Base-by-base conservation (phyloP, 2,329 filamentous ascomycete species). In the Xylariaceae sp. region DNA sequence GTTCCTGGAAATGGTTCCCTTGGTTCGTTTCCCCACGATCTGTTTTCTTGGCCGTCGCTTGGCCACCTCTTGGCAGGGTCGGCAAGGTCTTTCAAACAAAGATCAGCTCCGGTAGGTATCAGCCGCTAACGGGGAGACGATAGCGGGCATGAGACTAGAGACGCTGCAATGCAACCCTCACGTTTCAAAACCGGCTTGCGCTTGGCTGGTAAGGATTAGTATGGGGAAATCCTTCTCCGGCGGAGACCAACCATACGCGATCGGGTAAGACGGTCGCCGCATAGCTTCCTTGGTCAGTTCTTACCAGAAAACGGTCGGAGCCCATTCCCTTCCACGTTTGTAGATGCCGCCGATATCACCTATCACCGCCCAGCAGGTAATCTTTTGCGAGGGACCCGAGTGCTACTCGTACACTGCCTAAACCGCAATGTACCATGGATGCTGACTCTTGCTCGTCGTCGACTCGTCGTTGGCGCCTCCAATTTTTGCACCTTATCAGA, bases 131-230 rank as follows among this genome's bases (percentile, higher is more conserved):
- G 37, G 37, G 23, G 23, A 30, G 23, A 41, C 37, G 9, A 9
- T 41, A 41, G 37, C 37, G 11, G 37, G 11, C 11, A 41, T 41
- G 8, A 41, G 4, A 13, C 37, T 41, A 41, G 37, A 41, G 8
- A 41, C 15, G 39, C 37, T 37, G 10, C 7, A n/a, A 64, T 64
- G 35, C 56, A 55, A 64, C 61, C 59, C 62, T 64, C 61, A 57
- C 56, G 11, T 64, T 61, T 60, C 30, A 30, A 30, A 30, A 5
- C 37, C 37, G 37, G 11, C 9, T 41, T 41, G 8, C 4, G 61
- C 57, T 45, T 30, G 39, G 44, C 44, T 23, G 17, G 5, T 44
- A 30, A 30, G 23, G 4, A 30, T 30, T 30, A 5, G 23, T 41
- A 41, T 41, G 37, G 37, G 37, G 37, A 41, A 41, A 9, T 13